These are phyloP conservation scores for Zoysia japonica DNA, from an alignment of 176 grass and related monocot species.

Conservation along the genomic window DNA sequence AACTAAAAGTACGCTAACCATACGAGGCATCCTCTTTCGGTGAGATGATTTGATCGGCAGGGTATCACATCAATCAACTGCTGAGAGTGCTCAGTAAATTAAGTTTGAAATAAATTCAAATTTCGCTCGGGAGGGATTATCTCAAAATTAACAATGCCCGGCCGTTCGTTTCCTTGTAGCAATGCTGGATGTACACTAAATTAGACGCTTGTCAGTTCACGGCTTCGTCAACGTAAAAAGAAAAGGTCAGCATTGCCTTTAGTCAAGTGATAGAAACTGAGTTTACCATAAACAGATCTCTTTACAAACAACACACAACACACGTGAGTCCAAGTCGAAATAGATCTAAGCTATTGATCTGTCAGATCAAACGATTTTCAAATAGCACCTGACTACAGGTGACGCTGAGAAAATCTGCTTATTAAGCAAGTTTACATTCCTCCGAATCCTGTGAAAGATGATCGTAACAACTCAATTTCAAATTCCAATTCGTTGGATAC, in stretches of 20 bases:
- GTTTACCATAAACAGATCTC: too few relatives aligned
- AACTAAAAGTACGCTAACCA: constrained; percentile 33
- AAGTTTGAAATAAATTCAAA: constrained; percentile 26
- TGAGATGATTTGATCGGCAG: constrained; percentile 36
- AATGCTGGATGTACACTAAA: constrained; percentile 29
- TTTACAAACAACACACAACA: too few relatives aligned
- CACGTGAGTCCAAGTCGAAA: too few relatives aligned
- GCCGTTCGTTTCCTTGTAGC: background rate
- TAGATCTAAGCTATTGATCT: too few relatives aligned
- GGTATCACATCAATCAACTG: constrained; percentile 34
- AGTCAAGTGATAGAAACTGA: too few relatives aligned
- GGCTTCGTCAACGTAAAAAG: background rate
- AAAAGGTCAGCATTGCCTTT: too few relatives aligned
- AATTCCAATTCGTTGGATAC: background rate
- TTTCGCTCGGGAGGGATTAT: constrained; percentile 13
- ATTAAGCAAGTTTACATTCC: background rate
- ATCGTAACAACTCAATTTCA: constrained; percentile 16
- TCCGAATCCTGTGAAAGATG: background rate
- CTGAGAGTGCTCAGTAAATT: constrained; percentile 19
- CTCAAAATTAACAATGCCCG: constrained; percentile 19
- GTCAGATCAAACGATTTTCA: too few relatives aligned
- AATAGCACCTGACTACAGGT: too few relatives aligned
- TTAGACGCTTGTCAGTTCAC: constrained; percentile 1
- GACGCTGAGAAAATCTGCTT: too few relatives aligned
- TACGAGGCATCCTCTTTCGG: constrained; percentile 24